Conservation (phyloP, 176 grass and related monocot species). For the Urochloa ruziziensis region DNA sequence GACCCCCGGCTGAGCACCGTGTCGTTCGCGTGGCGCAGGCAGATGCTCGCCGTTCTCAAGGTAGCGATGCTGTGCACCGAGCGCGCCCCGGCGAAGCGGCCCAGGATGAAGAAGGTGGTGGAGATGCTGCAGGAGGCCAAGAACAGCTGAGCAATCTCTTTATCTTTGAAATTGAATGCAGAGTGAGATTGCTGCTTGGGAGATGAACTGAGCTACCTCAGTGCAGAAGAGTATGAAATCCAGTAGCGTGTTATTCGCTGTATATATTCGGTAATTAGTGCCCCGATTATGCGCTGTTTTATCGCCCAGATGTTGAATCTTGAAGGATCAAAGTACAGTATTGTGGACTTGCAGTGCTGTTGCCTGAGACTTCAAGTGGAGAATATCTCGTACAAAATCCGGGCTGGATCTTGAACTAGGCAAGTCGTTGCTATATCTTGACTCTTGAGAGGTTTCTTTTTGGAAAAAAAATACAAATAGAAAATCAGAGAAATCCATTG, state of each 20-base stretch:
- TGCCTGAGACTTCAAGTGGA: constrained; percentile 6
- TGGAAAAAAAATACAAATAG: too few species aligned
- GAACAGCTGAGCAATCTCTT: constrained; percentile 30
- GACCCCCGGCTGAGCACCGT: constrained; percentile 80
- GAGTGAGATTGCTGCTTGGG: not conserved
- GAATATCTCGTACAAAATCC: constrained; percentile 33
- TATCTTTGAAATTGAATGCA: not conserved
- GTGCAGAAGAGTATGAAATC: not conserved
- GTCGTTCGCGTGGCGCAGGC: constrained; percentile 85
- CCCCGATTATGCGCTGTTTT: not conserved
- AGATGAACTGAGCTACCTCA: not conserved
- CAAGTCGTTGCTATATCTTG: not conserved
- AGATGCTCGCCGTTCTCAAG: constrained; percentile 88
- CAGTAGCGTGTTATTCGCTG: not conserved
- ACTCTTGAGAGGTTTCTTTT: not conserved
- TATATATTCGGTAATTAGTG: constrained; percentile 36
- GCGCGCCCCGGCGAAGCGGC: constrained; percentile 56
- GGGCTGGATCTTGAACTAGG: not conserved
- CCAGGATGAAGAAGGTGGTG: constrained; percentile 86
- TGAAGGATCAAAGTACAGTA: constrained; percentile 8
- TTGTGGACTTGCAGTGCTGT: not conserved
- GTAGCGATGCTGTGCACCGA: constrained; percentile 85
- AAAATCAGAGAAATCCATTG: not conserved
- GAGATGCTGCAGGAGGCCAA: constrained; percentile 91
- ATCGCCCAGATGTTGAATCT: not conserved